These are phyloP conservation scores for Priceomyces medius DNA, from an alignment of 805 yeast genomes.

Conservation along the genomic window DNA sequence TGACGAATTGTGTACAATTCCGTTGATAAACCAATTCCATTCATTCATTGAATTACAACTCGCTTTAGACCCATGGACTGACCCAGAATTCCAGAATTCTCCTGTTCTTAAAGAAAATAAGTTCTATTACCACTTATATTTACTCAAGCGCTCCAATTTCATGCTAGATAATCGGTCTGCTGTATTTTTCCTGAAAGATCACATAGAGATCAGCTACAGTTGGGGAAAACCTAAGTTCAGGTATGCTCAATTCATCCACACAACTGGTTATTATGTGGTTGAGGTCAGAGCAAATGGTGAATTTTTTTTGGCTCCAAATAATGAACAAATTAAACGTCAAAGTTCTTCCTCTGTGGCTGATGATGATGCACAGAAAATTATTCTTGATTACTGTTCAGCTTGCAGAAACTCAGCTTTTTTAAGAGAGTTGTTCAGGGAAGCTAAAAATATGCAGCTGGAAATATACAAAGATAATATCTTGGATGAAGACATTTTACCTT, in stretches of 20 bases:
- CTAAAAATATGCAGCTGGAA: conserved; percentile 46
- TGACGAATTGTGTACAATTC: conserved; percentile 77
- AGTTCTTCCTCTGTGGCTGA: conserved; percentile 45
- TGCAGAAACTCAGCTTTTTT: conserved; percentile 55
- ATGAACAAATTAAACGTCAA: conserved; percentile 73
- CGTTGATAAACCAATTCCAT: conserved; percentile 80
- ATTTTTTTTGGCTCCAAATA: conserved; percentile 82
- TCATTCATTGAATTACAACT: conserved; percentile 71
- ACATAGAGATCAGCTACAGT: conserved; percentile 72
- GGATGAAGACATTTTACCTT: conserved; percentile 8
- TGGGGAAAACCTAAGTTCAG: conserved; percentile 89
- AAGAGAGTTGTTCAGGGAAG: conserved; percentile 56
- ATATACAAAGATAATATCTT: conserved; percentile 14
- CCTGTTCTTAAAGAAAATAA: conserved; percentile 49
- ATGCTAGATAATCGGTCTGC: conserved; percentile 80
- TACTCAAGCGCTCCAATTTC: conserved; percentile 70
- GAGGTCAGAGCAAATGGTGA: conserved; percentile 80
- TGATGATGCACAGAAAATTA: conserved; percentile 60
- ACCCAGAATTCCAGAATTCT: conserved; percentile 46
- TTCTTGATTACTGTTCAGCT: conserved; percentile 63
- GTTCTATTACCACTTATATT: conserved; percentile 74
- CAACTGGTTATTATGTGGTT: conserved; percentile 84
- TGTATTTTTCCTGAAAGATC: conserved; percentile 50
- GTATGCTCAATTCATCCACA: conserved; percentile 86
- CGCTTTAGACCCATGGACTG: conserved; percentile 70